Percentiles rank a stretch among this genome's conserved stretches.
phyloP scores from a whole-genome alignment of 106 monocot genomes.

The Chionographis japonica region DNA sequence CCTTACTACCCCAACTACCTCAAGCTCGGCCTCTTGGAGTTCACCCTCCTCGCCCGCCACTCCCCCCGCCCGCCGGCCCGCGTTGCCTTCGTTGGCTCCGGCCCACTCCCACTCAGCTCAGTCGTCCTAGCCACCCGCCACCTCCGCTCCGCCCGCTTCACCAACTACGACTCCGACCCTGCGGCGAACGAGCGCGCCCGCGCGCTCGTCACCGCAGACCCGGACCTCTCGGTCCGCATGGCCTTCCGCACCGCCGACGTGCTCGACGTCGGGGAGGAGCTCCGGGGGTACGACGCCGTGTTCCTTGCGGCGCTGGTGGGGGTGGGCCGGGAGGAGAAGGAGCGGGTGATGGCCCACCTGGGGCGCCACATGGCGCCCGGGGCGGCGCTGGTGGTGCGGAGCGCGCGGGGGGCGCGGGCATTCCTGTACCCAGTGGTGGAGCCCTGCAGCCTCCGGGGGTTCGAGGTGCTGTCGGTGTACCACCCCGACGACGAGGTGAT shows the following conservation, averaged over 20 bases:
- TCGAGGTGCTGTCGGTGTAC: constrained; percentile 62
- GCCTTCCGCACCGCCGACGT: constrained; percentile 67
- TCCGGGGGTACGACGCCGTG: constrained; percentile 52
- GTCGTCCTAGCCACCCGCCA: constrained; percentile 56
- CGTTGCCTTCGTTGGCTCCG: constrained; percentile 78
- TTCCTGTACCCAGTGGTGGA: constrained; percentile 89
- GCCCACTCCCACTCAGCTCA: constrained; percentile 62
- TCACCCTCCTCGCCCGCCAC: constrained; percentile 38
- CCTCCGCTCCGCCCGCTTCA: constrained; percentile 23
- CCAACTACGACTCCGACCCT: constrained; percentile 67
- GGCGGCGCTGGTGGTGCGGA: constrained; percentile 67
- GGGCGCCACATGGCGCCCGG: constrained; percentile 57
- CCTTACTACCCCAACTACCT: constrained; percentile 80
- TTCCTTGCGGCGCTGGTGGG: constrained; percentile 84
- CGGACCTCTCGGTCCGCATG: constrained; percentile 38
- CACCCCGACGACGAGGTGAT: constrained; percentile 77
- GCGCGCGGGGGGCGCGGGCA: constrained; percentile 65
- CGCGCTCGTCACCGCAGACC: constrained; percentile 33
- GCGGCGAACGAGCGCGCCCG: constrained; percentile 39
- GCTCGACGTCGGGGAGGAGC: constrained; percentile 18
- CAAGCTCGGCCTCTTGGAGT: constrained; percentile 49
- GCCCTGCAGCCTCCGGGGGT: constrained; percentile 29
- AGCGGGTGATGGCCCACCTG: constrained; percentile 54
- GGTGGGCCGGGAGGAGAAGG: constrained; percentile 42
- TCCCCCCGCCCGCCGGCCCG: constrained; percentile 9